Evolutionary conservation across 2,329 filamentous ascomycete genomes (phyloP).

Genomic region (Hymenoscyphus fructigenus): DNA sequence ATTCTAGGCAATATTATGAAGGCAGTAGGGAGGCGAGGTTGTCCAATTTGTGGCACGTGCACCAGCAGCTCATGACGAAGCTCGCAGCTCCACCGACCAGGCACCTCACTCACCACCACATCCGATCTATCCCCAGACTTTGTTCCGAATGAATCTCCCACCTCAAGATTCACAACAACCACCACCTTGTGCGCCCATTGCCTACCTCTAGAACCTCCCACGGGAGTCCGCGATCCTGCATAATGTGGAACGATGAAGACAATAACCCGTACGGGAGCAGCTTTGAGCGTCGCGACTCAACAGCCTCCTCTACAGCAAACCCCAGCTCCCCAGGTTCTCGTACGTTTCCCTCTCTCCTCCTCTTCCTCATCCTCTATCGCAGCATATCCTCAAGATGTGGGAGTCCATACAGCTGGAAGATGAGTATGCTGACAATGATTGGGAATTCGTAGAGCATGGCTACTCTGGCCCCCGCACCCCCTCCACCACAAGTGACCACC

Average conservation of each 20-base stretch:
- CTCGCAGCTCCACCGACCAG: background rate
- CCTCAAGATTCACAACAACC: constrained; percentile 16
- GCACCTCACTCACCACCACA: background rate
- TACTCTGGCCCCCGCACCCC: constrained; percentile 48
- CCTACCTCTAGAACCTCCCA: constrained; percentile 24
- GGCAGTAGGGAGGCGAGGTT: too few relatives aligned
- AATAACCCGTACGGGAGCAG: constrained; percentile 94
- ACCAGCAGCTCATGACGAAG: background rate
- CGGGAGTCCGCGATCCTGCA: constrained; percentile 50
- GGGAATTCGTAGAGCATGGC: constrained; percentile 50
- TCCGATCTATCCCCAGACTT: background rate
- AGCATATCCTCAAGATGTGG: constrained; percentile 36
- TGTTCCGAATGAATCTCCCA: background rate
- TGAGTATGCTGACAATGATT: constrained; percentile 46
- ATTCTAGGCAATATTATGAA: too few relatives aligned
- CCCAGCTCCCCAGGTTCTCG: constrained; percentile 58
- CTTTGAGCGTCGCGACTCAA: constrained; percentile 83
- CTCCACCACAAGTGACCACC: constrained; percentile 66
- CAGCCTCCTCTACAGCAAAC: constrained; percentile 65
- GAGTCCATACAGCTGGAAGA: constrained; percentile 39
- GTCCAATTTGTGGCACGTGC: background rate
- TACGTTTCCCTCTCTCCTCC: constrained; percentile 44
- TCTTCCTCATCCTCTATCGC: background rate
- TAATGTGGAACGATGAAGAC: constrained; percentile 99
- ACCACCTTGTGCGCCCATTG: constrained; percentile 12